Conservation (phyloP, 164 flowering plant species). For the Nelumbo lutea region DNA sequence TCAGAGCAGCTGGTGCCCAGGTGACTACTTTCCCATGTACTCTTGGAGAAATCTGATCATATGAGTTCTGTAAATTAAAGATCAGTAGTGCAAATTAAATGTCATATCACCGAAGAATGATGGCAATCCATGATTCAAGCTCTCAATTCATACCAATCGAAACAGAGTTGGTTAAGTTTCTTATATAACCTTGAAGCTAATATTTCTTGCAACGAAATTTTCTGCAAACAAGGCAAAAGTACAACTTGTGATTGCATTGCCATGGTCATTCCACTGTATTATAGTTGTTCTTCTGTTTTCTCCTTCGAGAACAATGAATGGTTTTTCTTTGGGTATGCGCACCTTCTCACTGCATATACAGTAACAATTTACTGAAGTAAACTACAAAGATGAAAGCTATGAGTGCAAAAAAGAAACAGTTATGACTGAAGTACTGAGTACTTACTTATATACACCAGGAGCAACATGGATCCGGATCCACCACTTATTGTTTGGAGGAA, state of each 20-base stretch:
- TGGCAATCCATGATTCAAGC: neutral
- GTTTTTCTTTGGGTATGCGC: neutral
- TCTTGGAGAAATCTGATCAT: neutral
- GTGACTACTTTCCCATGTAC: neutral
- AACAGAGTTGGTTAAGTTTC: neutral
- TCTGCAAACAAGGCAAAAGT: conserved; percentile 9
- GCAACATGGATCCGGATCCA: conserved; percentile 24
- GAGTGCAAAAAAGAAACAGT: neutral
- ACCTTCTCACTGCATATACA: conserved; percentile 9
- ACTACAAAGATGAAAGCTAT: neutral
- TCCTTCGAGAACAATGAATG: conserved; percentile 20
- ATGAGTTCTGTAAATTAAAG: neutral
- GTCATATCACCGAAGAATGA: no score
- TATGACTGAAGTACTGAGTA: neutral
- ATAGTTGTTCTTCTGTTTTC: neutral
- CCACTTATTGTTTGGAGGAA: conserved; percentile 16
- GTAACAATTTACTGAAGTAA: neutral
- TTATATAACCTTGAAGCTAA: conserved; percentile 26
- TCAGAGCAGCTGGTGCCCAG: conserved; percentile 2
- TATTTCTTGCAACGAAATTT: conserved; percentile 6
- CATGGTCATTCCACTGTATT: conserved; percentile 8
- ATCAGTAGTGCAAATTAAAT: neutral
- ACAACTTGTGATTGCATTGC: neutral
- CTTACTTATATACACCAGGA: conserved; percentile 22
- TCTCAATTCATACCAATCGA: no score